These are phyloP conservation scores for Chlorella sp. DNA, from an alignment of 139 green algal species.

Conservation along the genomic window DNA sequence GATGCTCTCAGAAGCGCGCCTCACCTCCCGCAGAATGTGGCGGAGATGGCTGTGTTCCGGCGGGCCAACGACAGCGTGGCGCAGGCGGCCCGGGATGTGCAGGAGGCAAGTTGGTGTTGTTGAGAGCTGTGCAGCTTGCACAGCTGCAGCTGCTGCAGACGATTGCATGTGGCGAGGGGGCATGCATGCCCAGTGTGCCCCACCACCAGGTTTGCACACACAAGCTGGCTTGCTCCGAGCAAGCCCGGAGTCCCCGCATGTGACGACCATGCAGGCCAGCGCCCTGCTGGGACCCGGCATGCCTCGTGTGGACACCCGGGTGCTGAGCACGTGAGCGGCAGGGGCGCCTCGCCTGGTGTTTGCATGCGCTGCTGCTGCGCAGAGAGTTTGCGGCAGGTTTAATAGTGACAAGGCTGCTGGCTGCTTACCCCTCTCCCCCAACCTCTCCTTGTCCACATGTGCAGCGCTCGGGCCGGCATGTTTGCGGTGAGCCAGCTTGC, in stretches of 20 bases:
- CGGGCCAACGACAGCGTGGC: conserved; percentile 23
- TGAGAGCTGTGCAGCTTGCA: neutral
- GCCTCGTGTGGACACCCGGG: neutral
- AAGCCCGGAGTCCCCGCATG: too few species aligned
- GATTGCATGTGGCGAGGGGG: too few species aligned
- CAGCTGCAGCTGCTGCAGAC: too few species aligned
- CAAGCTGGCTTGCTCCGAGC: neutral
- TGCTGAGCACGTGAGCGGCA: conserved; percentile 5
- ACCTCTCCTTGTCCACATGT: neutral
- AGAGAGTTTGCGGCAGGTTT: neutral
- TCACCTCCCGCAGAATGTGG: conserved; percentile 20
- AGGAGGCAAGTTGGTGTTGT: conserved; percentile 2
- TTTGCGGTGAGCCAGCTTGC: too few species aligned
- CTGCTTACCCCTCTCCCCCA: neutral
- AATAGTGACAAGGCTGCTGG: neutral
- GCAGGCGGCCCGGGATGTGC: neutral
- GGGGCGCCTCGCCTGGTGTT: neutral
- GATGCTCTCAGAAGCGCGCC: too few species aligned
- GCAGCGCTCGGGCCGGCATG: conserved; percentile 9
- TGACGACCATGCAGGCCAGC: neutral
- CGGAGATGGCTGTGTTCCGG: conserved; percentile 17
- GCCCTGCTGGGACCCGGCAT: conserved; percentile 19
- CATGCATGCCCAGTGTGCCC: too few species aligned
- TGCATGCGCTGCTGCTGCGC: neutral
- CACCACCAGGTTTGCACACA: too few species aligned